Conservation (phyloP, 208 protist species). For the Leishmania amazonensis region DNA sequence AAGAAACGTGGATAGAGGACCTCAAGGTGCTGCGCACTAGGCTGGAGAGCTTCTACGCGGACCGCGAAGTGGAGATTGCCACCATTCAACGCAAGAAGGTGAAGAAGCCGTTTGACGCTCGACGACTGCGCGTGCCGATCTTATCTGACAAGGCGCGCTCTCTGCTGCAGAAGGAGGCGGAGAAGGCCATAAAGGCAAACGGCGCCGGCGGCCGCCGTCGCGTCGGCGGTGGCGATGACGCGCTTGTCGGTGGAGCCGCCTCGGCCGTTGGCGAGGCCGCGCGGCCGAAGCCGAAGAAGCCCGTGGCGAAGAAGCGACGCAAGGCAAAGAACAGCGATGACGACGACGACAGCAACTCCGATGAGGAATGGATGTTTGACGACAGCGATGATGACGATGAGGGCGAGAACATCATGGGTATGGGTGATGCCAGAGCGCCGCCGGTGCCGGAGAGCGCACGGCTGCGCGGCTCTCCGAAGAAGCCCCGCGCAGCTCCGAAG, state of each 20-base stretch:
- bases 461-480: background rate
- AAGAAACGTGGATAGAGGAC: conserved; percentile 91
- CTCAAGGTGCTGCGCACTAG: conserved; percentile 73
- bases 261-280: conserved; percentile 6
- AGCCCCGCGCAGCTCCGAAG: conserved; percentile 23
- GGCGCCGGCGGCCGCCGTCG: conserved; percentile 13
- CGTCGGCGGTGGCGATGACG: conserved; percentile 6
- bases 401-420: conserved; percentile 33
- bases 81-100: conserved; percentile 82
- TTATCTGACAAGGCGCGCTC: conserved; percentile 85
- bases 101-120: conserved; percentile 74
- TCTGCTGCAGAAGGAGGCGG: conserved; percentile 68
- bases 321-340: conserved; percentile 66
- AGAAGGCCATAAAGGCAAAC: conserved; percentile 49
- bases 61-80: conserved; percentile 71
- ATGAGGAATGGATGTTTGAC: conserved; percentile 40
- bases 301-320: conserved; percentile 25
- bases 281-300: conserved; percentile 38
- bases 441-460: background rate
- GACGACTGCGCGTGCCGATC: conserved; percentile 79
- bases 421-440: conserved; percentile 41
- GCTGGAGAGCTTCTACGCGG: conserved; percentile 65
- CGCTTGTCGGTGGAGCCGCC: conserved; percentile 8
- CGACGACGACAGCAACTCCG: conserved; percentile 37
- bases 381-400: conserved; percentile 34